Evolutionary conservation across 2,329 filamentous ascomycete species (phyloP), one percentile per base, ranked within the genome.

Genomic region (Trichoderma cornu-damae): DNA sequence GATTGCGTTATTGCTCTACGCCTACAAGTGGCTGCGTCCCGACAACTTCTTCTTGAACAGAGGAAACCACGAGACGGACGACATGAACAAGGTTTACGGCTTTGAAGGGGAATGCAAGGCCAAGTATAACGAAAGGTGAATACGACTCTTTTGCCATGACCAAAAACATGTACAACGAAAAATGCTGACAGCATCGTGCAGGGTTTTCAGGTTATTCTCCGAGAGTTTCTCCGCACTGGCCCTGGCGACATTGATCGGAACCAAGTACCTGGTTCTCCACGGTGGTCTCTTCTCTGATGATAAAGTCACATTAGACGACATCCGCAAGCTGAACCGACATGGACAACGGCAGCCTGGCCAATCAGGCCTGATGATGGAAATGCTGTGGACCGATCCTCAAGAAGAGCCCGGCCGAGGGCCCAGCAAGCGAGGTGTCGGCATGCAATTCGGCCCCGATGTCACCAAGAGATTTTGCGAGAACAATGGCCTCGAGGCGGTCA

Each of bases 351-450:
- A 97, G 68, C 93, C 94, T 2, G 94, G 94, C 30, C 94, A 99
- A 72, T 77, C 88, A 48, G 94, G 94, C 12, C 77, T 99, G 66
- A 99, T 99, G 94, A 99, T 99, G 94, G 94, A 99, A 75, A 99
- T 99, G 94, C 82, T 99, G 46, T 99, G 94, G 94, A 97, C 94
- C 1, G 94, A 99, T 70, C 94, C 94, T 2, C 94, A 99, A 72
- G 81, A 88, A 0, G 80, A 85, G 65, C 86, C 88, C 26, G 94
- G 94, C 52, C 86, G 94, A 64, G 90, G 92, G 7, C 94, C 94
- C 43, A 96, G 91, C 78, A 99, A 99, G 80, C 85, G 94, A 70
- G 94, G 94, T 64, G 93, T 99, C 18, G 94, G 94, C 52, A 83
- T 97, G 75, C 92, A 97, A 70, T 99, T 99, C 66, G 94, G 94